Conservation (phyloP, 352 stramenopile genomes). For the Phytopythium kandeliae region DNA sequence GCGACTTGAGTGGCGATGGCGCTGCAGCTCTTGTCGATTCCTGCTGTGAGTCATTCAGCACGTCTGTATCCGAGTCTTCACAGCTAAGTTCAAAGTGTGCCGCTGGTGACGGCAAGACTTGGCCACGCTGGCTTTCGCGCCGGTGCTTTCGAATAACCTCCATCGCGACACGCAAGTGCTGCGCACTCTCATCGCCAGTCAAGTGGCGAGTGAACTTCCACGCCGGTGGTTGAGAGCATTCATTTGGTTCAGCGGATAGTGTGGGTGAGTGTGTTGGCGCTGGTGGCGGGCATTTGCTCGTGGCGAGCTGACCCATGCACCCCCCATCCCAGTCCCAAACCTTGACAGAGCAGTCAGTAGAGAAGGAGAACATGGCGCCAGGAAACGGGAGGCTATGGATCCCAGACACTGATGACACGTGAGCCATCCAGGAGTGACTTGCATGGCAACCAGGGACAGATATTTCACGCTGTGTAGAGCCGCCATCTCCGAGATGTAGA, state of each 20-base stretch:
- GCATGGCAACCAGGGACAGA: slow-evolving; percentile 11
- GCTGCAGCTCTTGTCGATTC: neutral
- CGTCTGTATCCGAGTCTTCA: slow-evolving; percentile 7
- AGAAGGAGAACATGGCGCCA: slow-evolving; percentile 42
- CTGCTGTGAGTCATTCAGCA: neutral
- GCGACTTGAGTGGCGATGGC: neutral
- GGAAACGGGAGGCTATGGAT: slow-evolving; percentile 31
- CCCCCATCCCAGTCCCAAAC: slow-evolving; percentile 36
- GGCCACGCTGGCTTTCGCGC: slow-evolving; percentile 16
- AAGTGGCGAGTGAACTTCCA: slow-evolving; percentile 54
- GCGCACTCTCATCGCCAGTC: slow-evolving; percentile 20
- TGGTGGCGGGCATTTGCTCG: slow-evolving; percentile 9
- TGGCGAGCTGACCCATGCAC: slow-evolving; percentile 52
- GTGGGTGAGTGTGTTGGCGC: slow-evolving; percentile 1
- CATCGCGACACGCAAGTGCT: slow-evolving; percentile 25
- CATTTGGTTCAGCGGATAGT: neutral
- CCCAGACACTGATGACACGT: slow-evolving; percentile 25
- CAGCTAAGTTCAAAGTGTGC: neutral
- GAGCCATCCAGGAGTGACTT: slow-evolving; percentile 34
- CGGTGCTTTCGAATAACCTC: slow-evolving; percentile 39
- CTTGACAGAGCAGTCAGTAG: slow-evolving; percentile 33
- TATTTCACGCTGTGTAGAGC: neutral
- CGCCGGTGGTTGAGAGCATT: slow-evolving; percentile 6
- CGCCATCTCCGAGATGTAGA: no score
- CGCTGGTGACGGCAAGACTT: slow-evolving; percentile 1